Base-by-base conservation (phyloP, 2,329 filamentous ascomycete genomes). In the Purpureocillium lavendulum region DNA sequence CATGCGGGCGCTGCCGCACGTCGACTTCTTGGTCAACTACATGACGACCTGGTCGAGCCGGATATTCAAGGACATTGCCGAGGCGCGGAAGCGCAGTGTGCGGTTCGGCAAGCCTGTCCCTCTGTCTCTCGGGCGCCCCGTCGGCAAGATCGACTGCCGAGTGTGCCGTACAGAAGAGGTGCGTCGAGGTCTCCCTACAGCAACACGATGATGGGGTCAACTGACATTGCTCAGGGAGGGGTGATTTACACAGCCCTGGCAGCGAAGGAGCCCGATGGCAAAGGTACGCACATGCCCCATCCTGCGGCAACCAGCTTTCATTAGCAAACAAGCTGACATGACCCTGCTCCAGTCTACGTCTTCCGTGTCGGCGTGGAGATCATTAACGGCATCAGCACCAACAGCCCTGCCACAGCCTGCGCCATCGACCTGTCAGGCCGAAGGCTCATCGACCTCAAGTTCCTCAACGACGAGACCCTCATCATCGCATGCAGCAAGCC, bases 51-150 rank as follows among this genome's bases (percentile, higher is more conserved):
- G 80, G 51, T 76, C 80, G 9, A 69, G 69, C n/a, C 60, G 60
- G 7, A 70, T 87, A 2, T 85, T 87, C 50, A 60, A 74, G 39
- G 69, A 80, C 42, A 79, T 88, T 55, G 79, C 86, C 45, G 75
- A 82, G 58, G 75, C 81, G 7, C 75, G 87, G 60, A 71, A 77
- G 51, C 67, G 80, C 40, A 82, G 78, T 40, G 81, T 88, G 10
- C 65, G 80, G 5, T 81, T 87, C 49, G 81, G 81, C 4, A 69
- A 70, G 26, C 62, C 72, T 4, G 63, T 70, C 4, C 65, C 59
- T 37, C 50, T 80, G 5, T 59, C 63, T 2, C 43, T 73, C 9
- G 63, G 62, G 1, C 51, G 53, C 45, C 73, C 53, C 47, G 66
- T 64, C 49, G 74, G 49, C 53, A 74, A 55, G 42, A 58, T 74